These are phyloP conservation scores for Neoascochyta sp. DNA, from an alignment of 2,329 filamentous ascomycete species.

Conservation along the genomic window DNA sequence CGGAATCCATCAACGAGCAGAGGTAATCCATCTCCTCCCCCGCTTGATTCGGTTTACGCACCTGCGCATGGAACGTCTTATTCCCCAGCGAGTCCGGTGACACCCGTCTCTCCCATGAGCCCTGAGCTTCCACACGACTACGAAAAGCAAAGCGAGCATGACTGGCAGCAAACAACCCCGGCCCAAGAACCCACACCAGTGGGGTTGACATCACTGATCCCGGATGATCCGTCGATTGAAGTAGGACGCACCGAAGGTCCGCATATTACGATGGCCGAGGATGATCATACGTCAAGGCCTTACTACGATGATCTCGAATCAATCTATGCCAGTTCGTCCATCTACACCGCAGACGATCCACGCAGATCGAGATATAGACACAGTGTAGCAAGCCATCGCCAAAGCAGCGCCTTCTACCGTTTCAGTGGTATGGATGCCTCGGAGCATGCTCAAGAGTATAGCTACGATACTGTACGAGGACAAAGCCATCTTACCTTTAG, in stretches of 20 bases:
- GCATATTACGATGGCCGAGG: constrained; percentile 10
- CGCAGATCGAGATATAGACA: constrained; percentile 19
- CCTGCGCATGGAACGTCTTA: constrained; percentile 14
- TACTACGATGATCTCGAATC: constrained; percentile 33
- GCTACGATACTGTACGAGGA: constrained; percentile 9
- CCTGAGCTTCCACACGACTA: constrained; percentile 6
- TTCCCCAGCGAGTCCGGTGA: constrained; percentile 16
- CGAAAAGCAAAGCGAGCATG: constrained; percentile 8
- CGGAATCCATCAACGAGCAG: constrained; percentile 10
- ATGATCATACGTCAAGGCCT: constrained; percentile 8
- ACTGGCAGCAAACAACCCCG: background rate
- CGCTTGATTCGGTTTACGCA: constrained; percentile 17
- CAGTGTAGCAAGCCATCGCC: constrained; percentile 14
- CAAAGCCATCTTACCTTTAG: constrained; percentile 10
- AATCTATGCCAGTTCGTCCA: constrained; percentile 29
- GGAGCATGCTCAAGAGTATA: constrained; percentile 13
- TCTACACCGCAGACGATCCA: constrained; percentile 27
- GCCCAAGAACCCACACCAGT: background rate
- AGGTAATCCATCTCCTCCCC: constrained; percentile 17
- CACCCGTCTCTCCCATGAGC: constrained; percentile 17
- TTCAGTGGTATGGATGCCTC: constrained; percentile 13
- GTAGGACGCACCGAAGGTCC: constrained; percentile 11
- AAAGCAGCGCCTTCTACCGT: constrained; percentile 20
- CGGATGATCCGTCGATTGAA: constrained; percentile 23
- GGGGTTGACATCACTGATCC: constrained; percentile 27